Conservation (phyloP, 2,329 filamentous ascomycete species). For the Pseudomassariella vexata region DNA sequence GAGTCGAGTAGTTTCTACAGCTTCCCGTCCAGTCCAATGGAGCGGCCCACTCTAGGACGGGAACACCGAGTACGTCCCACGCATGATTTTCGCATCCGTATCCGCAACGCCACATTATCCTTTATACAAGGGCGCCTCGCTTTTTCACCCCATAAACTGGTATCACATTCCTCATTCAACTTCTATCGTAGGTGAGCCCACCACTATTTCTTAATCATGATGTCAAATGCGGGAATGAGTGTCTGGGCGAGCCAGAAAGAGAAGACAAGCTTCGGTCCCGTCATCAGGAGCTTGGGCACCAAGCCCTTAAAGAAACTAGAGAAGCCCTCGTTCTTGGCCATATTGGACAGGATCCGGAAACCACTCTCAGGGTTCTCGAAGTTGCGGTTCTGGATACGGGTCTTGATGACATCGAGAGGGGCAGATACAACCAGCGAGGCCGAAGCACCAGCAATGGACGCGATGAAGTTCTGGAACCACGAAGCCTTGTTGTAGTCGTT, state of each 20-base stretch:
- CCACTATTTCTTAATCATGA: constrained; percentile 31
- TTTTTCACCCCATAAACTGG: neutral
- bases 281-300: constrained; percentile 97
- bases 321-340: constrained; percentile 85
- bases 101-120: constrained; percentile 8
- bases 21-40: too few species aligned
- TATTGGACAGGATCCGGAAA: constrained; percentile 84
- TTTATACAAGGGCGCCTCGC: constrained; percentile 4
- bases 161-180: constrained; percentile 3
- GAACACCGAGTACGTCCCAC: neutral
- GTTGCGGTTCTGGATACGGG: constrained; percentile 95
- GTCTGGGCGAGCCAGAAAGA: constrained; percentile 99
- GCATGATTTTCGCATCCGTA: constrained; percentile 1
- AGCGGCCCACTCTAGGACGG: too few species aligned
- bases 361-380: constrained; percentile 97
- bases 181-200: neutral
- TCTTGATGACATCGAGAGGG: constrained; percentile 96
- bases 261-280: constrained; percentile 96
- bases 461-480: constrained; percentile 96
- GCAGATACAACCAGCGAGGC: constrained; percentile 96
- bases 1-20: constrained; percentile 11
- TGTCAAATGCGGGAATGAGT: constrained; percentile 85
- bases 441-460: constrained; percentile 89
- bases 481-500: constrained; percentile 91
- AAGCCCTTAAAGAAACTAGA: constrained; percentile 95